Base-by-base conservation (phyloP, 2,329 filamentous ascomycete genomes). In the Hypoxylon sp. region DNA sequence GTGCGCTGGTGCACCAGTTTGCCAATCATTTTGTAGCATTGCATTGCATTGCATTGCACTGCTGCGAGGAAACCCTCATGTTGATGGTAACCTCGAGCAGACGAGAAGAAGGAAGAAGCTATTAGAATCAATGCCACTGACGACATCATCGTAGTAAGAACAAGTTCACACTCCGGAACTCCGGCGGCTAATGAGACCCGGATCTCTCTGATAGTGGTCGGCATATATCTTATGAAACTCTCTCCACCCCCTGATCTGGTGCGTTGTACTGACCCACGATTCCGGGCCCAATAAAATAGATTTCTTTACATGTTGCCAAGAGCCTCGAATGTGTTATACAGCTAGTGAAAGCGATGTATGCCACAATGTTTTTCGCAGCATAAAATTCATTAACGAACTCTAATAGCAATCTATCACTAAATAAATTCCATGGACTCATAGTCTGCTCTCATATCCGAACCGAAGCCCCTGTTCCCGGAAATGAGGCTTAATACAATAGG, bases 401-500 rank as follows among this genome's bases (percentile, higher is more conserved):
- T 41, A 17, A 28, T 32, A 37, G n/a, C n/a, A 11, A 43, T 32
- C 6, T 60, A 61, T 55, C 47, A 39, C 49, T 37, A 55, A 32
- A 19, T 55, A 54, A 24, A 17, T 50, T 15, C 41, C 20, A 53
- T 19, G 59, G 59, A 60, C 52, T 48, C 52, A 19, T 67, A 48
- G 47, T 53, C 54, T 57, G 43, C 65, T 65, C 58, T 59, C 55
- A 54, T 56, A 67, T 59, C 58, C 61, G 64, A 62, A 24, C 28
- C 37, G 11, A 46, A 43, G 17, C 30, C 51, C 61, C 56, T 64
- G 48, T 26, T 39, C 34, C 41, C 61, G 62, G 65, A 67, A 67
- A 67, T 67, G 62, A 67, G 62, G 55, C 64, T 67, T 47, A 64
- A 67, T 64, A 49, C 39, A 67, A 53, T 57, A 61, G 61, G 24